A percentile compares a stretch with the other conserved stretches of the same genome.
These are phyloP conservation scores for Flaveria brownii DNA, from an alignment of 129 eudicot genomes.

Conservation along the genomic window DNA sequence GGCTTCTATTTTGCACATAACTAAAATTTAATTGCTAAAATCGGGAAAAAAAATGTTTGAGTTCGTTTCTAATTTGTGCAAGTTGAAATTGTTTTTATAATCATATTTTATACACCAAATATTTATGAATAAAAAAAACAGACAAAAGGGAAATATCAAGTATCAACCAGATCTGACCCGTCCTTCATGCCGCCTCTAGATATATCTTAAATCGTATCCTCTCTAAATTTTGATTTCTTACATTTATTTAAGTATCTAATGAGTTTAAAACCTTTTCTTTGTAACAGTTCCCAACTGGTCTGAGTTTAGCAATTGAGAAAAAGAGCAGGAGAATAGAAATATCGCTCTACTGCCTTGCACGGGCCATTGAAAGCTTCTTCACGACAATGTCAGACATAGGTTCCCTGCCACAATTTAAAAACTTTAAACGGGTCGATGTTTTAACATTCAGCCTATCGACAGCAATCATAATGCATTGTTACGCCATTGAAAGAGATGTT, in stretches of 20 bases:
- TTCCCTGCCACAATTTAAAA: constrained; percentile 64
- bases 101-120: background rate
- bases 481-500: constrained; percentile 92
- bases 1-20: background rate
- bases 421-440: constrained; percentile 79
- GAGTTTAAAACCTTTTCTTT: constrained; percentile 2
- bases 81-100: too few species aligned
- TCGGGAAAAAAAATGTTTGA: background rate
- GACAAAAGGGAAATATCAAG: background rate
- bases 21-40: background rate
- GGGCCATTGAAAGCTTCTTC: constrained; percentile 97
- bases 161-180: background rate
- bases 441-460: constrained; percentile 88
- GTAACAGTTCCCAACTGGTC: constrained; percentile 87
- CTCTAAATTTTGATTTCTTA: background rate
- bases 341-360: constrained; percentile 94
- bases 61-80: background rate
- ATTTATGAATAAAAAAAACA: too few species aligned
- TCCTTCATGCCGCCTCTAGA: background rate
- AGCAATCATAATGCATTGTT: constrained; percentile 96
- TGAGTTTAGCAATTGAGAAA: constrained; percentile 92
- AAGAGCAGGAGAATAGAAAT: constrained; percentile 95
- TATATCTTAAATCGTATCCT: background rate
- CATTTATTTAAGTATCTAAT: background rate
- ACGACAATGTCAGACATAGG: constrained; percentile 90